Conservation (phyloP, 345 rosid genomes). For the Corymbia maculata region DNA sequence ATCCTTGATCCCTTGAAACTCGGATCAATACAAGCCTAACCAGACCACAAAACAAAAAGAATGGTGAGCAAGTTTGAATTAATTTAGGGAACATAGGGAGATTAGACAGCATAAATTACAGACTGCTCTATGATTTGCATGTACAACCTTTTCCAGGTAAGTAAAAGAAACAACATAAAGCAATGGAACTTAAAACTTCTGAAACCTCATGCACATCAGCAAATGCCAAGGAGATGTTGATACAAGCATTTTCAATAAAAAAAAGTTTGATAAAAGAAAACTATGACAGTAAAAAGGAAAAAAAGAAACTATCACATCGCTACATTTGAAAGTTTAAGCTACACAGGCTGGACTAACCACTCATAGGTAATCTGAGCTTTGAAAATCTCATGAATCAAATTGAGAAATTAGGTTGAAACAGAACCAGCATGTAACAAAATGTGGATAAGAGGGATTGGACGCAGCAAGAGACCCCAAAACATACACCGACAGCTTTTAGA, state of each 20-base stretch:
- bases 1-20: constrained; percentile 62
- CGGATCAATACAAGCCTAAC: constrained; percentile 41
- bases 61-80: background rate
- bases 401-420: background rate
- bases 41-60: background rate
- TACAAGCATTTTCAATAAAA: background rate
- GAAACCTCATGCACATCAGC: background rate
- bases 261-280: background rate
- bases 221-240: background rate
- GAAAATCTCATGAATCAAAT: background rate
- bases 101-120: background rate
- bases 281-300: background rate
- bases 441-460: background rate
- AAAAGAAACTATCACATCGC: background rate
- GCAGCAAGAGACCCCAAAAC: background rate
- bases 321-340: background rate
- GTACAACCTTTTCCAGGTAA: background rate
- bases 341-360: background rate
- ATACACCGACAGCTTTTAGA: background rate
- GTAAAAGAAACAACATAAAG: background rate
- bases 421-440: background rate
- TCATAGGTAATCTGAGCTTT: background rate
- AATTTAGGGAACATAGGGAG: background rate
- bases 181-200: background rate
- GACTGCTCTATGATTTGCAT: background rate